These are phyloP conservation scores for Rauvolfia tetraphylla DNA, from an alignment of 257 asterid genomes.

Conservation along the genomic window DNA sequence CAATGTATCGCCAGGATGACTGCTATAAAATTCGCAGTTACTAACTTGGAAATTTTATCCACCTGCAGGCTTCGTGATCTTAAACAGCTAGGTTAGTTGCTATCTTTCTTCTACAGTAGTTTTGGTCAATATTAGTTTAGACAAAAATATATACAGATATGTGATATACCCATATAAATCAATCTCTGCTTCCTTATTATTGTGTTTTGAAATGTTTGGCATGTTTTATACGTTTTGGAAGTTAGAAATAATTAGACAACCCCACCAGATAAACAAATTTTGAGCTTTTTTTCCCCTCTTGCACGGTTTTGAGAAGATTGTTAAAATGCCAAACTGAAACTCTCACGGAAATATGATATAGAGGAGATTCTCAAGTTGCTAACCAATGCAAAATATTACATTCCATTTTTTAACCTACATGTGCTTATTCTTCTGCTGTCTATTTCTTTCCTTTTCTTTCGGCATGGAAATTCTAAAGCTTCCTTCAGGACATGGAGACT, in stretches of 20 bases:
- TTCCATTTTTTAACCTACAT: too few relatives aligned
- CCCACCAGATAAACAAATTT: neutral
- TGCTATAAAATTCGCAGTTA: neutral
- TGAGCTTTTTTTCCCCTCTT: neutral
- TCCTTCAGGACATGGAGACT: neutral
- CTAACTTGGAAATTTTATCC: constrained; percentile 21
- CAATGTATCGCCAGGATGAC: neutral
- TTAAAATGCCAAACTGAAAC: neutral
- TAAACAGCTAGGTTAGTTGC: constrained; percentile 78
- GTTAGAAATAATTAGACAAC: neutral
- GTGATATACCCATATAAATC: neutral
- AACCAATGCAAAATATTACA: neutral
- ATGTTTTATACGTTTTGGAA: neutral
- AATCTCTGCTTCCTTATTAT: neutral
- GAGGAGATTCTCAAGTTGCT: constrained; percentile 6
- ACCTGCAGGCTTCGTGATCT: constrained; percentile 87
- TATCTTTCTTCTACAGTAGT: neutral
- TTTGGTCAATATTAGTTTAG: neutral
- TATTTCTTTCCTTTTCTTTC: neutral
- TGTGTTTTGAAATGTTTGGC: neutral
- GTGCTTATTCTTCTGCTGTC: neutral
- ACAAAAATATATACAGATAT: neutral
- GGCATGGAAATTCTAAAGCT: neutral
- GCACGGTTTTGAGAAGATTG: neutral
- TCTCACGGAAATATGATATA: too few relatives aligned